These are phyloP conservation scores for Phytopythium vexans DNA, from an alignment of 352 stramenopile species.

Conservation along the genomic window DNA sequence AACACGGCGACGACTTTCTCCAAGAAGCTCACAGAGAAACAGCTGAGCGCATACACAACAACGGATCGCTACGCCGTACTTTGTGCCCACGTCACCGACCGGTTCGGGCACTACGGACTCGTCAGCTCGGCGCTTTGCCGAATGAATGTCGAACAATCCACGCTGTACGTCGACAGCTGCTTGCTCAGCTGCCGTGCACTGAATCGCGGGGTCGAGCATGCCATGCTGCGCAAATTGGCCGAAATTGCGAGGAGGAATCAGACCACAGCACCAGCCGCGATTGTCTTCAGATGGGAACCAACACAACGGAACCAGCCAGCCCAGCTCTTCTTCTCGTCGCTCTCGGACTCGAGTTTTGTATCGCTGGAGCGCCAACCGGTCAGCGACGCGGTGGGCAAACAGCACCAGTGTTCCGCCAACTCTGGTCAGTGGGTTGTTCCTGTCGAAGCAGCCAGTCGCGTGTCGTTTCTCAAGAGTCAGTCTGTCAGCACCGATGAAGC, in stretches of 20 bases:
- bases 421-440: slow-evolving; percentile 18
- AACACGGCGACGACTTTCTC: slow-evolving; percentile 58
- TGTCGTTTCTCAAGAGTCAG: slow-evolving; percentile 22
- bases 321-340: slow-evolving; percentile 43
- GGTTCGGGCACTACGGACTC: slow-evolving; percentile 74
- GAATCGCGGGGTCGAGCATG: slow-evolving; percentile 70
- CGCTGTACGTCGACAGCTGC: slow-evolving; percentile 48
- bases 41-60: slow-evolving; percentile 24
- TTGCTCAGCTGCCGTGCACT: slow-evolving; percentile 69
- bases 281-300: slow-evolving; percentile 53
- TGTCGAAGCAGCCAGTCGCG: slow-evolving; percentile 18
- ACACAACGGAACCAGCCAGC: slow-evolving; percentile 66
- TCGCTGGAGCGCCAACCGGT: no score
- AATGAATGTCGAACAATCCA: neutral
- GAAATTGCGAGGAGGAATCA: slow-evolving; percentile 18
- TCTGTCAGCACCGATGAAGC: neutral
- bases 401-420: slow-evolving; percentile 6
- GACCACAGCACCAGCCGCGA: neutral
- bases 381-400: neutral
- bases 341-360: slow-evolving; percentile 20
- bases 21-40: slow-evolving; percentile 27
- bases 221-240: slow-evolving; percentile 50
- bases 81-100: slow-evolving; percentile 62
- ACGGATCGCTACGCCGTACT: slow-evolving; percentile 21
- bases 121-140: slow-evolving; percentile 47